These are phyloP conservation scores for Triangularia setosa DNA, from an alignment of 2,329 filamentous ascomycete species.

Conservation along the genomic window DNA sequence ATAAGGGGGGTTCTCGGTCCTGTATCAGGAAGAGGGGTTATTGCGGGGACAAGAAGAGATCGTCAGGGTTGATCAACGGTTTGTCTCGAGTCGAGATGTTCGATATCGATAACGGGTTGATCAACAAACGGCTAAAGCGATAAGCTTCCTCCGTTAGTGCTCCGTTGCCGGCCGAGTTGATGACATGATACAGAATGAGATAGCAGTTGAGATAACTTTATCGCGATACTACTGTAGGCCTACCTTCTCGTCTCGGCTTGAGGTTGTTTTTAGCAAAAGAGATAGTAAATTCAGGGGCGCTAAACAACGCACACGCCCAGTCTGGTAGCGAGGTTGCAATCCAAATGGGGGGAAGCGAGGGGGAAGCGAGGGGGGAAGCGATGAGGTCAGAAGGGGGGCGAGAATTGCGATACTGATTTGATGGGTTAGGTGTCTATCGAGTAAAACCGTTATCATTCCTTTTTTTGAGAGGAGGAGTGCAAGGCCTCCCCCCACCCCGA, in stretches of 20 bases:
- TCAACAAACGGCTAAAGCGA: neutral
- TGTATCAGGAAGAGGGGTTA: neutral
- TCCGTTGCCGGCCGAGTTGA: neutral
- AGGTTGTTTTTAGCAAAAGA: neutral
- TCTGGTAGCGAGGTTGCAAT: neutral
- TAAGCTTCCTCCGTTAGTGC: neutral
- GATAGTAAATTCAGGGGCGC: neutral
- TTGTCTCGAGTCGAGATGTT: neutral
- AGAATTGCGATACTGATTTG: neutral
- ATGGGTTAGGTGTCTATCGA: neutral
- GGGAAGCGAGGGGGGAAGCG: too few relatives aligned
- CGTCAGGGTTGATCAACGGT: neutral
- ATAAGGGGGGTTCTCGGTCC: neutral
- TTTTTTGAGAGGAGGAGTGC: neutral
- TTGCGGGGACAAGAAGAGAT: neutral
- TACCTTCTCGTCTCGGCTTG: neutral
- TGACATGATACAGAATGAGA: neutral
- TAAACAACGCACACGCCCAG: neutral
- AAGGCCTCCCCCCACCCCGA: too few relatives aligned
- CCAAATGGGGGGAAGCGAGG: neutral
- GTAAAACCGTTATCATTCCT: neutral
- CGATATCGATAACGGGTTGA: neutral
- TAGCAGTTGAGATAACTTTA: neutral
- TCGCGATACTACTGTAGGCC: neutral
- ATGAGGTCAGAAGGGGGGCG: neutral